These are phyloP conservation scores for Simmondsia chinensis DNA, from an alignment of 148 eudicot genomes.

Conservation along the genomic window DNA sequence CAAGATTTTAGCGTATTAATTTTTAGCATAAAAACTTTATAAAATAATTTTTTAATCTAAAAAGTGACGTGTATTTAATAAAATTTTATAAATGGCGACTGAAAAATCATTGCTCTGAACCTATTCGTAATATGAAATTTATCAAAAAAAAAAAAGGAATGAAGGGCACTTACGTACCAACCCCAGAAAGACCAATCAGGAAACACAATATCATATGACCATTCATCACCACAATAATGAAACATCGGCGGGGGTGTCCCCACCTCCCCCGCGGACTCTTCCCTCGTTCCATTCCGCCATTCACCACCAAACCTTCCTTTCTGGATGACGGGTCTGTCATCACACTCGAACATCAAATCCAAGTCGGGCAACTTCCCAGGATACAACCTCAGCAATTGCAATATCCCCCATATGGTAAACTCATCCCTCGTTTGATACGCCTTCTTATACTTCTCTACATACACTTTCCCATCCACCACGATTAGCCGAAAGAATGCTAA, in stretches of 20 bases:
- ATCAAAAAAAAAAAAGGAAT: neutral
- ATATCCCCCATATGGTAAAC: constrained; percentile 43
- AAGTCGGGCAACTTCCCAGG: constrained; percentile 42
- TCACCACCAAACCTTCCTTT: too few species aligned
- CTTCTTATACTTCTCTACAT: constrained; percentile 22
- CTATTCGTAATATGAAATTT: too few species aligned
- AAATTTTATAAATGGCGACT: too few species aligned
- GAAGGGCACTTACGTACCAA: constrained; percentile 26
- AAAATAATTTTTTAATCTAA: too few species aligned
- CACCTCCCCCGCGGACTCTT: constrained; percentile 5
- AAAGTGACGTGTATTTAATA: too few species aligned
- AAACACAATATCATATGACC: constrained; percentile 31
- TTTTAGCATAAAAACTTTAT: neutral
- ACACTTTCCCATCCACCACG: constrained; percentile 43
- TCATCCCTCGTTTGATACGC: constrained; percentile 43
- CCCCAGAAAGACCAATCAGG: constrained; percentile 70
- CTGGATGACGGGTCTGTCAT: constrained; percentile 24
- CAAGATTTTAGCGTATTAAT: too few species aligned
- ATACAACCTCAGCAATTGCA: constrained; percentile 34
- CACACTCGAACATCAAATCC: constrained; percentile 36
- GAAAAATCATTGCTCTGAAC: too few species aligned
- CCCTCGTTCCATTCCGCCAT: too few species aligned
- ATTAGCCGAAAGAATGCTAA: constrained; percentile 30
- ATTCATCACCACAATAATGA: constrained; percentile 41
- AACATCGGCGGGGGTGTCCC: constrained; percentile 24